A percentile compares a stretch with the other conserved stretches of the same genome.
Conservation (phyloP, 202 grass and related monocot species). For the Cymbopogon flexuosus region DNA sequence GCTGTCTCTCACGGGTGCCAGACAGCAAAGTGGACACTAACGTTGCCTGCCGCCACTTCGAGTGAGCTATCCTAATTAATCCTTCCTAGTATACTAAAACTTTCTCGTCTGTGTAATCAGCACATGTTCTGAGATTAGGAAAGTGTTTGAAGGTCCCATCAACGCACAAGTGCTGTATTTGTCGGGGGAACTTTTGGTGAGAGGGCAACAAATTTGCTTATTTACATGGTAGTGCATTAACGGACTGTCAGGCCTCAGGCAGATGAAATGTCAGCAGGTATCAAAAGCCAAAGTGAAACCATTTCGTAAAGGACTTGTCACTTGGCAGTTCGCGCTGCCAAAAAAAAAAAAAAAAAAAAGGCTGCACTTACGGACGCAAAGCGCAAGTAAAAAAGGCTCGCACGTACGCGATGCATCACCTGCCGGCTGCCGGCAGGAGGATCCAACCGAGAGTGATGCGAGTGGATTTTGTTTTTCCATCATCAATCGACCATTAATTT, state of each 20-base stretch:
- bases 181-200: slow-evolving; percentile 11
- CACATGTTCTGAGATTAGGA: slow-evolving; percentile 23
- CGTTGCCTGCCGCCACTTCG: not conserved
- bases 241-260: not conserved
- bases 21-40: slow-evolving; percentile 15
- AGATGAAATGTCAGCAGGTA: slow-evolving; percentile 12
- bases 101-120: not conserved
- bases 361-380: not conserved
- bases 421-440: not conserved
- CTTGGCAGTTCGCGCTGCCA: not conserved
- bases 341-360: not conserved
- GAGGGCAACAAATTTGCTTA: slow-evolving; percentile 29
- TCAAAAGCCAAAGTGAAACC: not conserved
- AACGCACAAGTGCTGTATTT: not conserved
- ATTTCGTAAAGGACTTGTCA: not conserved
- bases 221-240: slow-evolving; percentile 13
- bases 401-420: not conserved
- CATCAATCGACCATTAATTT: not conserved
- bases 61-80: not conserved
- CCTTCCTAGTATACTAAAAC: not conserved
- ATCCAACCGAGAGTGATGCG: slow-evolving; percentile 14
- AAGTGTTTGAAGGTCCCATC: not conserved
- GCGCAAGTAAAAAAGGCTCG: not conserved
- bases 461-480: slow-evolving; percentile 12
- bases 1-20: slow-evolving; percentile 35